Evolutionary conservation across 495 filamentous ascomycete species (phyloP).

Genomic region (Trichoderma gamsii): DNA sequence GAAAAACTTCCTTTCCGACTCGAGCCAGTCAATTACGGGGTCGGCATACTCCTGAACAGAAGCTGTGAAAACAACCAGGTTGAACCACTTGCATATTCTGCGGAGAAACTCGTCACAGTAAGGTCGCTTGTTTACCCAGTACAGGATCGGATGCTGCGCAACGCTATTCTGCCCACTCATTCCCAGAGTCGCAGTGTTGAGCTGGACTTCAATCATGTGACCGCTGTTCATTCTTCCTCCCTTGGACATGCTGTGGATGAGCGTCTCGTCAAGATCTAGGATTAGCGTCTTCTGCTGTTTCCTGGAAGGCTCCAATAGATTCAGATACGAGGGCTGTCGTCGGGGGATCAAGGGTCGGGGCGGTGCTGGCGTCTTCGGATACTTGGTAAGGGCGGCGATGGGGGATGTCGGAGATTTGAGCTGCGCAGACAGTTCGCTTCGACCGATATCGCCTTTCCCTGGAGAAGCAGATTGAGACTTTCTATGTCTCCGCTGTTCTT

Average conservation of each 20-base stretch:
- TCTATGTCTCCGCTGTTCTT: conserved; percentile 59
- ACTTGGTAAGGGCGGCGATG: conserved; percentile 72
- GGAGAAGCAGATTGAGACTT: conserved; percentile 28
- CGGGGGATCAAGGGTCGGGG: conserved; percentile 84
- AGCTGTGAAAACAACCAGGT: conserved; percentile 93
- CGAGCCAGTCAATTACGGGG: conserved; percentile 97
- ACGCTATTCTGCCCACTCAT: conserved; percentile 59
- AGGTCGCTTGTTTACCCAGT: conserved; percentile 97
- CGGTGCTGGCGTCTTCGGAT: conserved; percentile 81
- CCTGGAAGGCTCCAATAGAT: conserved; percentile 40
- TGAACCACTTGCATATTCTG: conserved; percentile 95
- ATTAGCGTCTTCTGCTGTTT: conserved; percentile 82
- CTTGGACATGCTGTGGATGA: conserved; percentile 96
- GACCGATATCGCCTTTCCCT: conserved; percentile 4
- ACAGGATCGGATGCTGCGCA: conserved; percentile 91
- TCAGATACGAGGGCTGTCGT: conserved; percentile 74
- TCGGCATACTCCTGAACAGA: conserved; percentile 98
- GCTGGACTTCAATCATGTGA: conserved; percentile 97
- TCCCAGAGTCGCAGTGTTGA: conserved; percentile 57
- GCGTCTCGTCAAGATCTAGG: conserved; percentile 90
- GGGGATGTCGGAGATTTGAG: conserved; percentile 91
- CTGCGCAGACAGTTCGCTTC: conserved; percentile 39
- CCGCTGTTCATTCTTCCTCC: conserved; percentile 92
- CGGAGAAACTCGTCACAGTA: conserved; percentile 95
- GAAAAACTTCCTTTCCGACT: conserved; percentile 94